Percentiles rank a stretch among this genome's conserved stretches.
Conservation (phyloP, 106 monocot genomes). For the Triglochin maritima region DNA sequence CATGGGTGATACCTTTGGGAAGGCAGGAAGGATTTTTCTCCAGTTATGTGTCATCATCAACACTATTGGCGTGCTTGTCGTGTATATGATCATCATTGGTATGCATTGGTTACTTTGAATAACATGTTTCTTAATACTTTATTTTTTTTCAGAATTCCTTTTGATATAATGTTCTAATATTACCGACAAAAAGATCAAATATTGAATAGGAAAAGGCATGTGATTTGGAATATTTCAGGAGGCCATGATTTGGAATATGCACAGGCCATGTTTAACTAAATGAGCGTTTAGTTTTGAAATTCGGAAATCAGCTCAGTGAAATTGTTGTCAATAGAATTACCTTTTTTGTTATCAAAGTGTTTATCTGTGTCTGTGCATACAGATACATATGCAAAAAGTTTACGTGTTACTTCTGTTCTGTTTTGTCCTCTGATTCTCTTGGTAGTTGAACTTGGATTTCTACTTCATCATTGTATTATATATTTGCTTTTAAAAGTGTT, state of each 20-base stretch:
- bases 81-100: constrained; percentile 32
- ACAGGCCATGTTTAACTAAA: no score
- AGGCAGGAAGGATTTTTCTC: not conserved
- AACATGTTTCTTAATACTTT: not conserved
- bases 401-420: not conserved
- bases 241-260: no score
- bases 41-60: constrained; percentile 18
- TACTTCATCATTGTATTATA: no score
- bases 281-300: no score
- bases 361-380: no score
- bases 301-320: no score
- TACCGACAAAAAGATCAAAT: not conserved
- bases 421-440: not conserved
- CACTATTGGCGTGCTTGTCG: constrained; percentile 23
- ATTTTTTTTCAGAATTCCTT: not conserved
- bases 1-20: constrained; percentile 11
- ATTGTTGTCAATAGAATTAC: no score
- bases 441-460: no score
- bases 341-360: no score
- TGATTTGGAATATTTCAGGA: no score
- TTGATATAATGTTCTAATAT: not conserved
- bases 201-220: not conserved
- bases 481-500: not conserved
- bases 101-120: not conserved
- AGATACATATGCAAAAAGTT: no score